Evolutionary conservation across 2,329 filamentous ascomycete genomes (phyloP).

Genomic region (Neurospora sp.): DNA sequence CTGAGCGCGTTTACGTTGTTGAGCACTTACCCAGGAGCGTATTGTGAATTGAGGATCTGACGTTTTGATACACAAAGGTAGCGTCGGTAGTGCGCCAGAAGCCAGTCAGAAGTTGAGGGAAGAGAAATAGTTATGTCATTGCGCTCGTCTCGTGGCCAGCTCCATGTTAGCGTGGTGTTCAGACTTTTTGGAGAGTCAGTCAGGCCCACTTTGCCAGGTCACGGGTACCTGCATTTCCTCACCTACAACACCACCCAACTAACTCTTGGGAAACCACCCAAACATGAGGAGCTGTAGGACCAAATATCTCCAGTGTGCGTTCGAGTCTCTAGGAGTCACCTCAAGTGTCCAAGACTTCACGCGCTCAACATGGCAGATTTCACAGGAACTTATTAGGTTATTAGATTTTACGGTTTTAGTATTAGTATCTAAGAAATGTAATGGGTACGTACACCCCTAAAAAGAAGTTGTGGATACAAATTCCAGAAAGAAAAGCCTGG

Average conservation of each 20-base stretch:
- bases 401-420: conserved; percentile 5
- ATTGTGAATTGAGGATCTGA: background rate
- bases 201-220: background rate
- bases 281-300: background rate
- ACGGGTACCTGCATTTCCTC: background rate
- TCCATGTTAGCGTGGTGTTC: background rate
- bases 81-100: background rate
- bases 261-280: background rate
- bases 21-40: background rate
- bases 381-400: background rate
- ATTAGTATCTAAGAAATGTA: conserved; percentile 7
- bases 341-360: background rate
- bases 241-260: background rate
- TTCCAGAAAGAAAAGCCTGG: conserved; percentile 11
- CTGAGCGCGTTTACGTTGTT: background rate
- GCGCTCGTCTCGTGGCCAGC: background rate
- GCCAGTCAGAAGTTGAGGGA: background rate
- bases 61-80: background rate
- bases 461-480: conserved; percentile 11
- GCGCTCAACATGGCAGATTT: background rate
- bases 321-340: background rate
- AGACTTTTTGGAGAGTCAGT: background rate
- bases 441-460: conserved; percentile 5
- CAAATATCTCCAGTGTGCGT: background rate
- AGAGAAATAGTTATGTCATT: conserved; percentile 1